Evolutionary conservation across 2,329 filamentous ascomycete genomes (phyloP), one percentile per base, ranked within the genome.

Genomic region (Helotiales sp.): DNA sequence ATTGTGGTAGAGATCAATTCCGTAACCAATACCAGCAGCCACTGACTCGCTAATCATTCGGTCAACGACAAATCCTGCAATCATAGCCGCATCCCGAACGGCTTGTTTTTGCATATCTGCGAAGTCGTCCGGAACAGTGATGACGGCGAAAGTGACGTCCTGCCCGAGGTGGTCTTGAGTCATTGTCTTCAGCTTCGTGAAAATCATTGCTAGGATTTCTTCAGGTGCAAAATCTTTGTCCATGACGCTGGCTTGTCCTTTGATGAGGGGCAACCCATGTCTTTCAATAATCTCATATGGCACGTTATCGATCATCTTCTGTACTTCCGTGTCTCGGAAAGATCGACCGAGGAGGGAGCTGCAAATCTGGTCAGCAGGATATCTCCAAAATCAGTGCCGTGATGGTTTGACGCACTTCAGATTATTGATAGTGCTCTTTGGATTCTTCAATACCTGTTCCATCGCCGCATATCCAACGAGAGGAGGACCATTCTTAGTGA

Each of bases 381-480:
- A 31, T 8, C 24, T 3, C 12, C 42, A 7, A 31, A 25, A 29
- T 51, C 3, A n/a, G n/a, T 19, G 25, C 27, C 36, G 15, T 44
- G 3, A 5, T 36, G 7, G 9, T 5, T 10, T 22, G 13, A 27
- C 58, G 10, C 30, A 60, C 52, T 42, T 50, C 5, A 67, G 9
- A 54, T 63, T 55, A 22, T 40, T 62, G 10, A 62, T 44, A 3
- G 54, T 59, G 33, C 58, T 62, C 24, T 53, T 58, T 17, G 60
- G 55, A 52, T 61, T 58, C 12, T 22, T 46, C 3, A 53, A 29
- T 40, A 53, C 54, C 42, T 63, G 59, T 2, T 59, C 54, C 49
- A 53, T 50, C 10, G 63, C 64, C n/a, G 44, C 24, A 40, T 52
- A 55, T 9, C 63, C 64, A 8, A 63, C 40, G 1, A 66, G 31